Conservation (phyloP, 352 stramenopile species). For the Blastocystis sp. region DNA sequence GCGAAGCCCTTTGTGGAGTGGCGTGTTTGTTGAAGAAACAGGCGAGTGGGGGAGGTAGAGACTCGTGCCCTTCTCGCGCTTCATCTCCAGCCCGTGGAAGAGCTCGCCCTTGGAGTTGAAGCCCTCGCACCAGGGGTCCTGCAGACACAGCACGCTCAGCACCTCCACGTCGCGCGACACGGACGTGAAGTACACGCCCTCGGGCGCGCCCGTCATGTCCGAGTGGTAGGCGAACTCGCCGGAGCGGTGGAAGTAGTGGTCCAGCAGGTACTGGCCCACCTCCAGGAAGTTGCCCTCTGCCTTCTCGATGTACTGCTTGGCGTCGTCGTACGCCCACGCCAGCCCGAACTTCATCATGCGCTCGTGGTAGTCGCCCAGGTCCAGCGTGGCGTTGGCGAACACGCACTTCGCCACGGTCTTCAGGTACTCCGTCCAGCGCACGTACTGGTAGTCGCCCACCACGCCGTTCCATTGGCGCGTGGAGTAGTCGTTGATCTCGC, state of each 20-base stretch:
- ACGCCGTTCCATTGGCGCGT: slow-evolving; percentile 47
- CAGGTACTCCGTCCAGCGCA: slow-evolving; percentile 47
- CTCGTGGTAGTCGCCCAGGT: slow-evolving; percentile 30
- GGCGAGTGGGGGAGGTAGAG: not conserved
- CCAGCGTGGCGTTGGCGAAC: not conserved
- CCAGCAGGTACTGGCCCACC: not conserved
- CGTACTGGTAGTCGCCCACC: slow-evolving; percentile 52
- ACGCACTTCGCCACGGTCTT: slow-evolving; percentile 35
- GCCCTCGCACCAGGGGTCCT: slow-evolving; percentile 33
- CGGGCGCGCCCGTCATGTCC: not conserved
- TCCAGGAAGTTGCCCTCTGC: not conserved
- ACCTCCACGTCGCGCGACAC: slow-evolving; percentile 32
- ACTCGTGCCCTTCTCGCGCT: slow-evolving; percentile 11
- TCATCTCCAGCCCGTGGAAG: not conserved
- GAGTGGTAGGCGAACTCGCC: not conserved
- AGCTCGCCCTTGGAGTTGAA: slow-evolving; percentile 15
- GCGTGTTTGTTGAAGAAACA: slow-evolving; percentile 26
- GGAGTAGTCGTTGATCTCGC: slow-evolving; percentile 59
- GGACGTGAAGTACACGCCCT: slow-evolving; percentile 25
- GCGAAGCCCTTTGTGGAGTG: not conserved
- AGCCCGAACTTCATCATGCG: slow-evolving; percentile 29
- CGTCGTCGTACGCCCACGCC: not conserved
- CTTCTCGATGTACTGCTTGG: not conserved
- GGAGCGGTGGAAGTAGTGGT: not conserved
- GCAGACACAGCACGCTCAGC: slow-evolving; percentile 1